Evolutionary conservation across 2,329 filamentous ascomycete genomes (phyloP).

Genomic region (Aspergillus vadensis): DNA sequence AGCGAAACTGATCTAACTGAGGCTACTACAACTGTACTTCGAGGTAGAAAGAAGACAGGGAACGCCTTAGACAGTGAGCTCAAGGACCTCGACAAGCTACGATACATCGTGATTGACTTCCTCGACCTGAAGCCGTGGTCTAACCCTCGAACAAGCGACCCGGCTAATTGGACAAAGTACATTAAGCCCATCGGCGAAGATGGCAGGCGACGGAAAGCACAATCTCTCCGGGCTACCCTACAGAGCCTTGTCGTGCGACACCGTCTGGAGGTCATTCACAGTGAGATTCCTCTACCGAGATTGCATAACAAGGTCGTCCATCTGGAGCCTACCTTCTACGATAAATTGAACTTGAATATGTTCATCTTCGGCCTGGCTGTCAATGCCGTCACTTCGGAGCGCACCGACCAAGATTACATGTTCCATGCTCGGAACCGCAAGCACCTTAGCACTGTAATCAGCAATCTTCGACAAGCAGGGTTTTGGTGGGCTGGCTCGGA

Average conservation of each 20-base stretch:
- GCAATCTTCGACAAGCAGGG: constrained; percentile 78
- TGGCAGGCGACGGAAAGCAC: constrained; percentile 50
- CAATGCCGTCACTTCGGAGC: constrained; percentile 85
- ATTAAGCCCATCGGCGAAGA: constrained; percentile 63
- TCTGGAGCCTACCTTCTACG: constrained; percentile 80
- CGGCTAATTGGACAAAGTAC: constrained; percentile 72
- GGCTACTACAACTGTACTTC: constrained; percentile 34
- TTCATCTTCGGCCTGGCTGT: constrained; percentile 82
- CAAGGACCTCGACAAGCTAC: constrained; percentile 66
- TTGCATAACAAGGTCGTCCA: constrained; percentile 71
- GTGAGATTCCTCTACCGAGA: constrained; percentile 66
- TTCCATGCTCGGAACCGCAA: constrained; percentile 76
- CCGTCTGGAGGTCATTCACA: constrained; percentile 67
- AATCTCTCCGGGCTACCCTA: constrained; percentile 65
- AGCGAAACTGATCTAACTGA: constrained; percentile 39
- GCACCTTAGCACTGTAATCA: constrained; percentile 67
- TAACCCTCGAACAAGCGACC: constrained; percentile 60
- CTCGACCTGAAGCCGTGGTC: constrained; percentile 78
- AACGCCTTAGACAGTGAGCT: constrained; percentile 56
- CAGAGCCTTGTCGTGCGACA: constrained; percentile 82
- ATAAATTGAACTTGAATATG: constrained; percentile 78
- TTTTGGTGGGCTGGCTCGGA: constrained; percentile 85
- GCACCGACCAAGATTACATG: constrained; percentile 82
- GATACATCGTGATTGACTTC: constrained; percentile 69
- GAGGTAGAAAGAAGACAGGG: constrained; percentile 38